Percentiles rank a stretch among this genome's conserved stretches.
Evolutionary conservation across 495 filamentous ascomycete genomes (phyloP).

Genomic region (Penicillium canescens): DNA sequence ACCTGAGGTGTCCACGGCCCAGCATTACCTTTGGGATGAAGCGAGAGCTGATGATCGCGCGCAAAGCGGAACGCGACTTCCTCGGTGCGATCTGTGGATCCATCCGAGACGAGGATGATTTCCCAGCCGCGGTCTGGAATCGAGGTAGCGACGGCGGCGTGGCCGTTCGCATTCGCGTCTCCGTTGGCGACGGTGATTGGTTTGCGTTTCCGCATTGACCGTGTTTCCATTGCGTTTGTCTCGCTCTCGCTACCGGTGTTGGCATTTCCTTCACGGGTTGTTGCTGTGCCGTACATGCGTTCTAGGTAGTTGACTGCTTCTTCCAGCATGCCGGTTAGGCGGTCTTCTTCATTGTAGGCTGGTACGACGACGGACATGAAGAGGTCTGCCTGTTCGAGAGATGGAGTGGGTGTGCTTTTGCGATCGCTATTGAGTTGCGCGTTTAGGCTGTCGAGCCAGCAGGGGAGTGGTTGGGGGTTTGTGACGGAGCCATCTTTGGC

Average conservation of each 20-base stretch:
- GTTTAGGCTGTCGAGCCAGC: constrained; percentile 76
- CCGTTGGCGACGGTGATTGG: constrained; percentile 14
- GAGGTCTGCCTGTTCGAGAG: constrained; percentile 53
- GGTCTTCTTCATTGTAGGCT: constrained; percentile 89
- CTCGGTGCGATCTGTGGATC: constrained; percentile 82
- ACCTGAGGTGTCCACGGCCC: constrained; percentile 45
- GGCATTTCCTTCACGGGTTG: not conserved
- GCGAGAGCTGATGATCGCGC: constrained; percentile 45
- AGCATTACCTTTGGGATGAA: constrained; percentile 42
- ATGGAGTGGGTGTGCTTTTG: constrained; percentile 31
- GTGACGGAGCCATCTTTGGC: constrained; percentile 62
- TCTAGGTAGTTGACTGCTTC: constrained; percentile 89
- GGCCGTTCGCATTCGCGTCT: constrained; percentile 17
- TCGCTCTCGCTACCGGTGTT: not conserved
- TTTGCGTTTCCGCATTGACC: constrained; percentile 34
- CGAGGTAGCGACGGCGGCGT: constrained; percentile 10
- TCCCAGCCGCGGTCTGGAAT: constrained; percentile 69
- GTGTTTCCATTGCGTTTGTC: constrained; percentile 13
- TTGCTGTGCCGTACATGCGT: constrained; percentile 62
- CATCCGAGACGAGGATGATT: constrained; percentile 92
- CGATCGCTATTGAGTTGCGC: constrained; percentile 29
- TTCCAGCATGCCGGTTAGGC: constrained; percentile 79
- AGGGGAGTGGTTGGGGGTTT: constrained; percentile 65
- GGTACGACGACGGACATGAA: constrained; percentile 89
- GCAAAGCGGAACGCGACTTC: constrained; percentile 79